Conservation (phyloP, 306 rosid genomes). For the Alnus glutinosa region DNA sequence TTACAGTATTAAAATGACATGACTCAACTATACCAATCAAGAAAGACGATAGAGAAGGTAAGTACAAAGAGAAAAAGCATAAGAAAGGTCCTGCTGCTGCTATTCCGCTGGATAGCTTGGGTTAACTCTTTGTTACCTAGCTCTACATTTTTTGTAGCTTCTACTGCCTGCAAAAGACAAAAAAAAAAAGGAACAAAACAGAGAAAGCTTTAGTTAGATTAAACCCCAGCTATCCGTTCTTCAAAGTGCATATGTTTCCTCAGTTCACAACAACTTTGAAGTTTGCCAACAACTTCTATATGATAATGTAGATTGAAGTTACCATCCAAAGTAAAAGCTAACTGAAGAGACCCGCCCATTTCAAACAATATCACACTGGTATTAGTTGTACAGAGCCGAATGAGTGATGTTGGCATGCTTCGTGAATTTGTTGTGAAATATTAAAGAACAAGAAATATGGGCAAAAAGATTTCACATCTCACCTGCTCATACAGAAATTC, state of each 20-base stretch:
- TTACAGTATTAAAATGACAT: not conserved
- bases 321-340: not conserved
- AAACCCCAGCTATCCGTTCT: not conserved
- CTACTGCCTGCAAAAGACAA: slow-evolving; percentile 70
- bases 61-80: slow-evolving; percentile 82
- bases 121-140: slow-evolving; percentile 93
- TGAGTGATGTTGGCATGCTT: not conserved
- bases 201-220: not conserved
- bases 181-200: slow-evolving; percentile 1
- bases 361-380: not conserved
- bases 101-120: slow-evolving; percentile 83
- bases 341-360: not conserved
- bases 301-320: not conserved
- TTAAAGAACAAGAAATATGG: slow-evolving; percentile 2
- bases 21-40: slow-evolving; percentile 85
- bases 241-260: not conserved
- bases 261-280: not conserved
- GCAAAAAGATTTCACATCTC: slow-evolving; percentile 16
- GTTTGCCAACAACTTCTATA: not conserved
- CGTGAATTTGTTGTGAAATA: too few relatives aligned
- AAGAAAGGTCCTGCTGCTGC: slow-evolving; percentile 91
- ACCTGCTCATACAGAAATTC: slow-evolving; percentile 91
- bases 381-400: not conserved
- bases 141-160: slow-evolving; percentile 87
- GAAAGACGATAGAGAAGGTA: slow-evolving; percentile 81